Evolutionary conservation across 2,329 filamentous ascomycete species (phyloP).

Genomic region (Myriosclerotinia curreyana): DNA sequence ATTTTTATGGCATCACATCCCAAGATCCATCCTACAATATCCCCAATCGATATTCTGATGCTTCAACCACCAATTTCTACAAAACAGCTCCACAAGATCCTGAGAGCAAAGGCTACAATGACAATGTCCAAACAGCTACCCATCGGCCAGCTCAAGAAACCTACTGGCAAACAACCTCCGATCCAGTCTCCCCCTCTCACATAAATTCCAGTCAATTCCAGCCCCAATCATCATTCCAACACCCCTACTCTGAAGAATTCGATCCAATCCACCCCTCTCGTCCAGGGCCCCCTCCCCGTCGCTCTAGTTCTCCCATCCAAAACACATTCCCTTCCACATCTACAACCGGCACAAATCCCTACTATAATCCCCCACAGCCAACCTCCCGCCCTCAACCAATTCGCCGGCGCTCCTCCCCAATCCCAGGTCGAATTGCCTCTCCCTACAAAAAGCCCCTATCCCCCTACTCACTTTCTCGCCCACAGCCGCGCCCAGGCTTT

Average conservation of each 20-base stretch:
- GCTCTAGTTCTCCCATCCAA: conserved; percentile 16
- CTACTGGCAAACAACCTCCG: conserved; percentile 24
- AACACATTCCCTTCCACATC: background rate
- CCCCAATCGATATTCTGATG: background rate
- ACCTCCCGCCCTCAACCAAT: conserved; percentile 9
- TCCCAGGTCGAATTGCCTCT: conserved; percentile 27
- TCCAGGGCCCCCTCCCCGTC: conserved; percentile 6
- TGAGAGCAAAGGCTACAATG: background rate
- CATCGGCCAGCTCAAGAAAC: conserved; percentile 25
- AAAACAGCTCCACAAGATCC: background rate
- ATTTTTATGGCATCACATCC: conserved; percentile 4
- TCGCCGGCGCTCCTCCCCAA: conserved; percentile 14
- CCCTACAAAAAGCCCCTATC: conserved; percentile 30
- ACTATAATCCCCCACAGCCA: conserved; percentile 3
- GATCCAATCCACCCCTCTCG: background rate
- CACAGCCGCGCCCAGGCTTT: conserved; percentile 32
- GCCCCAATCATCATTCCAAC: background rate
- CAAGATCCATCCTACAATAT: conserved; percentile 1
- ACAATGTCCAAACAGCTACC: background rate
- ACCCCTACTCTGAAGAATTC: background rate
- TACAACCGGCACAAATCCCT: conserved; percentile 10
- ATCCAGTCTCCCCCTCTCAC: conserved; percentile 19
- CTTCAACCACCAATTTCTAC: background rate
- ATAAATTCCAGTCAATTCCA: background rate
- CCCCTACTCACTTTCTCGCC: conserved; percentile 33